These are phyloP conservation scores for Colletotrichum eremochloae DNA, from an alignment of 2,329 filamentous ascomycete genomes.

Conservation along the genomic window DNA sequence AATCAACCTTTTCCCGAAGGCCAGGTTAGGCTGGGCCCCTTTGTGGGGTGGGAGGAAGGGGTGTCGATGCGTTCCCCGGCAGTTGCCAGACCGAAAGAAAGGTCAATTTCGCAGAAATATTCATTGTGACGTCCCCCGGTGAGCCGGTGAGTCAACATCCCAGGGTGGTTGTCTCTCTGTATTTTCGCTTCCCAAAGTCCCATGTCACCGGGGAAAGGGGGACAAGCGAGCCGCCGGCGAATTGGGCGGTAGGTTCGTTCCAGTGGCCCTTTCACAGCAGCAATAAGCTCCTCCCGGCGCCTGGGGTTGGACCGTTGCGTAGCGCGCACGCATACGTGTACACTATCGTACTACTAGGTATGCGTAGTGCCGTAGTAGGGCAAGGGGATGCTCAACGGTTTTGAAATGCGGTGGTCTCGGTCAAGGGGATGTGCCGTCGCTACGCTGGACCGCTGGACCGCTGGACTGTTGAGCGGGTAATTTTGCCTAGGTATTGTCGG, in stretches of 20 bases:
- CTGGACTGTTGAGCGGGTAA: conserved; percentile 15
- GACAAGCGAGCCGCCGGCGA: conserved; percentile 23
- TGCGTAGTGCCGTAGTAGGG: neutral
- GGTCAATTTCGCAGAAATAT: conserved; percentile 25
- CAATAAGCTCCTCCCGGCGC: conserved; percentile 10
- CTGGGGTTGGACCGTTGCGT: neutral
- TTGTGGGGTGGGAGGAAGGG: neutral
- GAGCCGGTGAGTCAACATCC: conserved; percentile 37
- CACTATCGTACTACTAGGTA: neutral
- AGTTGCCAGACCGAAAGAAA: conserved; percentile 20
- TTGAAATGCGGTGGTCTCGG: conserved; percentile 10
- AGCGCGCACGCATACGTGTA: neutral
- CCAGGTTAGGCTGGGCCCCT: conserved; percentile 10
- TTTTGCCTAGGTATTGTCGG: conserved; percentile 24
- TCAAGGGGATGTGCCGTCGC: neutral
- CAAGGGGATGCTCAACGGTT: conserved; percentile 15
- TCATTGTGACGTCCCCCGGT: conserved; percentile 11
- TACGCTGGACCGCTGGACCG: neutral
- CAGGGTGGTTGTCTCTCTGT: conserved; percentile 14
- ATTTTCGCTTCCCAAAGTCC: neutral
- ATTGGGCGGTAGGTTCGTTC: conserved; percentile 11
- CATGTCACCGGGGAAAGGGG: conserved; percentile 32
- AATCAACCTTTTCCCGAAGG: neutral
- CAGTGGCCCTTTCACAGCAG: conserved; percentile 5
- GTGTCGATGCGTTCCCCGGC: conserved; percentile 17